These are phyloP conservation scores for Amanita thiersii DNA, from an alignment of 768 basidiomycete genomes.

Conservation along the genomic window DNA sequence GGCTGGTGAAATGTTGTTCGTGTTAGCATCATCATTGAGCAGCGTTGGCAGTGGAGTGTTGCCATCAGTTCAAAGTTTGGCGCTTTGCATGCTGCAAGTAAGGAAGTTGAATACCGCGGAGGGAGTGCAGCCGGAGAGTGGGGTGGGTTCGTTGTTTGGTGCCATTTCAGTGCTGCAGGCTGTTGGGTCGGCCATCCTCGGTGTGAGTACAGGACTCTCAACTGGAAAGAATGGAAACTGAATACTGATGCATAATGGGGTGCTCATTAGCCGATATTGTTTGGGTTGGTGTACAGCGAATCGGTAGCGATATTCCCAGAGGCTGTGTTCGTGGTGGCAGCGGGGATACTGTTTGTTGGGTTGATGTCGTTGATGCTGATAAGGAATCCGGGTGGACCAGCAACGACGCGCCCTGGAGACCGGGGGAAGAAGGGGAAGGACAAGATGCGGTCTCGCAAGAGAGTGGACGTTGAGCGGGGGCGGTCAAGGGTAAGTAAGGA, in stretches of 20 bases:
- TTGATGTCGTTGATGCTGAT: conserved; percentile 29
- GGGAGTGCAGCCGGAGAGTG: conserved; percentile 15
- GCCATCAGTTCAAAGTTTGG: conserved; percentile 68
- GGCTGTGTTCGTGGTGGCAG: conserved; percentile 57
- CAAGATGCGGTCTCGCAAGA: conserved; percentile 13
- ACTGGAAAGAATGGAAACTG: no score
- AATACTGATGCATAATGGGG: neutral
- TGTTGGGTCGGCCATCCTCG: conserved; percentile 55
- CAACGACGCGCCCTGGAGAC: conserved; percentile 13
- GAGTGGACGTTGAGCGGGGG: conserved; percentile 30
- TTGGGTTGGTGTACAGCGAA: conserved; percentile 60
- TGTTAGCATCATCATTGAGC: conserved; percentile 49
- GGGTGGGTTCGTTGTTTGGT: conserved; percentile 56
- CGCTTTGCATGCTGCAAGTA: conserved; percentile 51
- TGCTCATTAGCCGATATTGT: conserved; percentile 50
- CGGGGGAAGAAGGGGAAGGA: conserved; percentile 12
- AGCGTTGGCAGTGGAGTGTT: conserved; percentile 58
- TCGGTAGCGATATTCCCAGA: conserved; percentile 66
- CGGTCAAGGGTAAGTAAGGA: conserved; percentile 43
- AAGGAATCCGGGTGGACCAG: conserved; percentile 23
- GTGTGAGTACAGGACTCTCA: conserved; percentile 25
- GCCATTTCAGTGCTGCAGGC: conserved; percentile 68
- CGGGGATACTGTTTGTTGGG: conserved; percentile 35
- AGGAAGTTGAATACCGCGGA: conserved; percentile 25
- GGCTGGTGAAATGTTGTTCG: conserved; percentile 45